phyloP scores from a whole-genome alignment of 768 basidiomycete genomes.

The Tylopilus plumbeoviolaceoides region DNA sequence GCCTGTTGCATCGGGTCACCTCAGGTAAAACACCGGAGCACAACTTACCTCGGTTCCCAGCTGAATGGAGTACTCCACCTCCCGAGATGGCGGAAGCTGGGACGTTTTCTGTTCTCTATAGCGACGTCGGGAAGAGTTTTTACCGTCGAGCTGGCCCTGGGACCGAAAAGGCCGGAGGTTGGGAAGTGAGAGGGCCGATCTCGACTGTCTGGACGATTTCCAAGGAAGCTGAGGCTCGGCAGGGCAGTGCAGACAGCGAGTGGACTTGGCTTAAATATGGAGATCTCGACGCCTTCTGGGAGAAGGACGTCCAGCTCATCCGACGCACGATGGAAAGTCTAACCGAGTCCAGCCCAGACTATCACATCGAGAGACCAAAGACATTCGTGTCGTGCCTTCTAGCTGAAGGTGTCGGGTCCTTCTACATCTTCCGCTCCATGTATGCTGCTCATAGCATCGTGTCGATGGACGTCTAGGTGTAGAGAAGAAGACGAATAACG shows the following conservation, averaged over 20 bases:
- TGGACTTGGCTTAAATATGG: slow-evolving; percentile 33
- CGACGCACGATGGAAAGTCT: slow-evolving; percentile 27
- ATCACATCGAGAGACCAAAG: slow-evolving; percentile 8
- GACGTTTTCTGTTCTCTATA: slow-evolving; percentile 48
- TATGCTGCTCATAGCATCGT: slow-evolving; percentile 9
- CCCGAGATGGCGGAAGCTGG: slow-evolving; percentile 29
- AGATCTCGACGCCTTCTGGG: slow-evolving; percentile 37
- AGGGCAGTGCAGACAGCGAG: slow-evolving; percentile 3
- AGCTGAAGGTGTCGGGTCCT: slow-evolving; percentile 44
- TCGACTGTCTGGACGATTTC: slow-evolving; percentile 41
- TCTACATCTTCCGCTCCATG: slow-evolving; percentile 35
- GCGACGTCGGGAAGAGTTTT: slow-evolving; percentile 43
- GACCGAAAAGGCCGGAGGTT: too few relatives aligned
- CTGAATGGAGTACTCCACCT: slow-evolving; percentile 43
- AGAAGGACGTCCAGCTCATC: slow-evolving; percentile 37
- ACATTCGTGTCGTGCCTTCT: slow-evolving; percentile 40
- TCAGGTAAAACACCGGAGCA: slow-evolving; percentile 30
- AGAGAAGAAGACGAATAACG: slow-evolving; percentile 4
- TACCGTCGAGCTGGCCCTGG: too few relatives aligned
- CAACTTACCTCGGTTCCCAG: slow-evolving; percentile 36
- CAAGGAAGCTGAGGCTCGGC: slow-evolving; percentile 1
- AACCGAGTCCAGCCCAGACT: slow-evolving; percentile 3
- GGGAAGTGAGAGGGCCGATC: slow-evolving; percentile 14
- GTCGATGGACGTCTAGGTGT: slow-evolving; percentile 19
- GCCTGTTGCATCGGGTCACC: slow-evolving; percentile 54